A percentile compares a stretch with the other conserved stretches of the same genome.
These are phyloP conservation scores for Areca catechu DNA, from an alignment of 176 grass and related monocot species.

Conservation along the genomic window DNA sequence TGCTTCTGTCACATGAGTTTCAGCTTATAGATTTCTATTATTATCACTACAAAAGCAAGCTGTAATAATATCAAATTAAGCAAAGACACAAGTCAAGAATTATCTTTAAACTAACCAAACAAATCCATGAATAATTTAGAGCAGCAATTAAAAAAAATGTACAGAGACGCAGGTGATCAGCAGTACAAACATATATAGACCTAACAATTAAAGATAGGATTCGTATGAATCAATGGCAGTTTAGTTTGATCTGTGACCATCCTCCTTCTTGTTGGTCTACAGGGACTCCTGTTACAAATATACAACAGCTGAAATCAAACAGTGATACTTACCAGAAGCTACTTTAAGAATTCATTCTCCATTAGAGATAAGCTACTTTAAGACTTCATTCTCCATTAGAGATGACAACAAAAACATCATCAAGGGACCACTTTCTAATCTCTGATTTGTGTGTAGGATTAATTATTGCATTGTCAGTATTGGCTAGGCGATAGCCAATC, in stretches of 20 bases:
- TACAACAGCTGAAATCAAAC: background rate
- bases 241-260: background rate
- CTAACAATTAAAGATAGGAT: too few species aligned
- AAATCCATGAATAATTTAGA: too few species aligned
- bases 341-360: slow-evolving; percentile 38
- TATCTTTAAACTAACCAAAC: too few species aligned
- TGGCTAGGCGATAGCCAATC: slow-evolving; percentile 75
- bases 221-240: too few species aligned
- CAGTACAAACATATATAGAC: too few species aligned
- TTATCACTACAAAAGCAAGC: too few species aligned
- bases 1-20: too few species aligned
- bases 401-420: slow-evolving; percentile 96
- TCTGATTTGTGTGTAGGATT: slow-evolving; percentile 67
- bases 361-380: slow-evolving; percentile 41
- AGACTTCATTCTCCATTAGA: slow-evolving; percentile 53
- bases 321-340: background rate
- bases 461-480: slow-evolving; percentile 70
- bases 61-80: too few species aligned
- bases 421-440: slow-evolving; percentile 82
- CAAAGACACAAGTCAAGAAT: too few species aligned
- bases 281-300: background rate
- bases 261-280: background rate
- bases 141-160: too few species aligned
- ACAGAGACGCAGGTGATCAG: too few species aligned
- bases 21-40: too few species aligned